These are phyloP conservation scores for Fomitopsis serialis DNA, from an alignment of 768 basidiomycete genomes.

Conservation along the genomic window DNA sequence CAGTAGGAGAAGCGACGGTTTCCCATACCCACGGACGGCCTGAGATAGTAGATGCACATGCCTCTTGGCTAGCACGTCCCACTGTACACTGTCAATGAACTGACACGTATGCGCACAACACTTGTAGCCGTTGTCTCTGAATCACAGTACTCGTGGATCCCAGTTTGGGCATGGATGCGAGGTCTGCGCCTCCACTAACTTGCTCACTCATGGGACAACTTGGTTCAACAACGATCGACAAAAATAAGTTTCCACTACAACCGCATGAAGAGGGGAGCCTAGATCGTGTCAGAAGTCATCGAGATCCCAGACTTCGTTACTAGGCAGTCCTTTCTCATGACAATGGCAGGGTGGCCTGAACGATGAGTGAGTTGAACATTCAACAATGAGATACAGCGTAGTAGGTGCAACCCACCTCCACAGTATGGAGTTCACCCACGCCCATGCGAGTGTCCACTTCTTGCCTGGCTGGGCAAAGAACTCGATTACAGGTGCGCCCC, in stretches of 20 bases:
- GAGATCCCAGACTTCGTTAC: not conserved
- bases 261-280: not conserved
- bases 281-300: not conserved
- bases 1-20: constrained; percentile 1
- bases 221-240: not conserved
- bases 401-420: constrained; percentile 14
- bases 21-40: too few relatives aligned
- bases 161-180: too few relatives aligned
- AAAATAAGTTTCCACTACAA: not conserved
- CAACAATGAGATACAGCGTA: too few relatives aligned
- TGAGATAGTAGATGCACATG: too few relatives aligned
- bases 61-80: too few relatives aligned
- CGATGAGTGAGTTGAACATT: not conserved
- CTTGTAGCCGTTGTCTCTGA: too few relatives aligned
- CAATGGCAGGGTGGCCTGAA: not conserved
- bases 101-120: too few relatives aligned
- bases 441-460: constrained; percentile 22
- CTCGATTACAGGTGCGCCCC: constrained; percentile 18
- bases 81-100: too few relatives aligned
- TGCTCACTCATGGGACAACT: not conserved
- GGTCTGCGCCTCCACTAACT: not conserved
- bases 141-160: too few relatives aligned
- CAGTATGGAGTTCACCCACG: constrained; percentile 20
- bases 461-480: constrained; percentile 24
- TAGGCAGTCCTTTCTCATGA: not conserved